Conservation (phyloP, 1,284 basidiomycete species). For the Pseudozyma hubeiensis region DNA sequence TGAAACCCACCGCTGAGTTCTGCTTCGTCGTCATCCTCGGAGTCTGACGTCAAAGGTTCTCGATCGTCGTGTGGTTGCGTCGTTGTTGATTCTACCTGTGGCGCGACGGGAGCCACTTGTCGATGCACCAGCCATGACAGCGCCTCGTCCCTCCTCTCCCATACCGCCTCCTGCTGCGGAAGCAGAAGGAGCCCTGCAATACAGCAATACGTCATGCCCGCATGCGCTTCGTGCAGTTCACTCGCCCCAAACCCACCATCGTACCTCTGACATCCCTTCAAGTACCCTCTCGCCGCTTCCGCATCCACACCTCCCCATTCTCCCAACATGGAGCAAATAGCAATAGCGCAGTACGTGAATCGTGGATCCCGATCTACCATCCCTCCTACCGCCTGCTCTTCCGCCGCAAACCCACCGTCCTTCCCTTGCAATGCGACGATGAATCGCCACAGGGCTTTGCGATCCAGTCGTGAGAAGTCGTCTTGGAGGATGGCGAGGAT, state of each 20-base stretch:
- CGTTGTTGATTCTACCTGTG: not conserved
- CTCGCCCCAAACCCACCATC: slow-evolving; percentile 92
- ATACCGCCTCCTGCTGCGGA: not conserved
- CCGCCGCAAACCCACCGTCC: slow-evolving; percentile 71
- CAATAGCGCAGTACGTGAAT: slow-evolving; percentile 89
- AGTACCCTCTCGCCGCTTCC: slow-evolving; percentile 75
- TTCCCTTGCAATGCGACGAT: slow-evolving; percentile 44
- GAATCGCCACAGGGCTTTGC: slow-evolving; percentile 23
- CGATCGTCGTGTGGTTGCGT: not conserved
- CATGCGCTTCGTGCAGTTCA: slow-evolving; percentile 85
- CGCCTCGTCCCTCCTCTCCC: slow-evolving; percentile 15
- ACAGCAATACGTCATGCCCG: slow-evolving; percentile 94
- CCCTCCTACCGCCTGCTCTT: slow-evolving; percentile 29
- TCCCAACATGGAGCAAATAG: slow-evolving; percentile 79
- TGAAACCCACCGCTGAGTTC: slow-evolving; percentile 50
- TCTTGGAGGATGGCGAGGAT: slow-evolving; percentile 58
- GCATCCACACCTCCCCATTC: slow-evolving; percentile 82
- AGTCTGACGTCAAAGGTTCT: not conserved
- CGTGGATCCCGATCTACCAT: slow-evolving; percentile 77
- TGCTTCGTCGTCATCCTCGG: slow-evolving; percentile 19
- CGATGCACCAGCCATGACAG: slow-evolving; percentile 31
- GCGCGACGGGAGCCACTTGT: slow-evolving; percentile 15
- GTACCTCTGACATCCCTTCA: slow-evolving; percentile 77
- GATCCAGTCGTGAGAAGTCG: slow-evolving; percentile 51
- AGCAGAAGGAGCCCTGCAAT: slow-evolving; percentile 79